Conservation (phyloP, 148 eudicot genomes). For the Cornus florida region DNA sequence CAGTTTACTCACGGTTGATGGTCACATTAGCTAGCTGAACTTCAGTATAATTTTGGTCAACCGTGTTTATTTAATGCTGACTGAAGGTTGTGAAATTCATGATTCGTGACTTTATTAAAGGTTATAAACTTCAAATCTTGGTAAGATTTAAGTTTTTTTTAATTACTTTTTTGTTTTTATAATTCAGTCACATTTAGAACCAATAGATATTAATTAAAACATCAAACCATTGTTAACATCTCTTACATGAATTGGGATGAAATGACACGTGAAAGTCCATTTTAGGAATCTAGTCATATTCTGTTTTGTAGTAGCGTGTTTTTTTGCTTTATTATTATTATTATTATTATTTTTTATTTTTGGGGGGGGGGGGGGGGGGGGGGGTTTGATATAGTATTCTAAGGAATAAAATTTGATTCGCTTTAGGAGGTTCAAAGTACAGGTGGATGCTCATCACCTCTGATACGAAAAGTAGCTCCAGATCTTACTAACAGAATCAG, state of each 20-base stretch:
- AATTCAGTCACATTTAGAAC: not conserved
- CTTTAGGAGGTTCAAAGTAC: conserved; percentile 53
- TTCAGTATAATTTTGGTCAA: too few species aligned
- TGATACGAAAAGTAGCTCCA: conserved; percentile 28
- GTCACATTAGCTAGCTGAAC: too few species aligned
- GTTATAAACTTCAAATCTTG: too few species aligned
- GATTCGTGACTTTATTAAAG: too few species aligned
- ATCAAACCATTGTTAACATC: not conserved
- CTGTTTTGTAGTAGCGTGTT: too few species aligned
- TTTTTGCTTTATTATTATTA: not conserved
- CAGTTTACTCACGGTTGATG: too few species aligned
- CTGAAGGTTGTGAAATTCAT: too few species aligned
- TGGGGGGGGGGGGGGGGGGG: not conserved
- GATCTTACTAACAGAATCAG: conserved; percentile 30
- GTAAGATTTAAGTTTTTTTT: too few species aligned
- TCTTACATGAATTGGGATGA: not conserved
- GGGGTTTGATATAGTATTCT: conserved; percentile 9
- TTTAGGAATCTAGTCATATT: not conserved
- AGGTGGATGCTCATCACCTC: conserved; percentile 36
- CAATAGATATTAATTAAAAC: not conserved
- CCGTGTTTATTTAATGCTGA: too few species aligned
- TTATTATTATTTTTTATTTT: not conserved
- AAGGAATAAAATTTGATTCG: conserved; percentile 7
- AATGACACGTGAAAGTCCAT: not conserved
- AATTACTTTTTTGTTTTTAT: too few species aligned